Base-by-base conservation (phyloP, 345 rosid species). In the Populus tremula region DNA sequence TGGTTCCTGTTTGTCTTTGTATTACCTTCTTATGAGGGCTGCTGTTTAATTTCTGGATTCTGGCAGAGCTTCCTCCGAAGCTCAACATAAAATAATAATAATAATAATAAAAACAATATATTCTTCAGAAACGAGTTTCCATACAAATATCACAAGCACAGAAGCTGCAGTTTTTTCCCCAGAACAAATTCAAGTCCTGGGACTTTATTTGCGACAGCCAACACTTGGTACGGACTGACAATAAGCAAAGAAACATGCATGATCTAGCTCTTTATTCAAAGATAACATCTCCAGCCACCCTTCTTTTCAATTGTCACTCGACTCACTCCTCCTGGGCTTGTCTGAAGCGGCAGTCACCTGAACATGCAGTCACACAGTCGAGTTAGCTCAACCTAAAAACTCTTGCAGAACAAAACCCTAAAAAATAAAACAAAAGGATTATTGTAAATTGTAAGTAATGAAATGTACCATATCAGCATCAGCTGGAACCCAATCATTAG, bases 281-380 rank as follows among this genome's bases (percentile, higher is more conserved):
- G 63, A 67, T 9, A 43, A 66, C 21, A 31, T 31, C 18, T 33
- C 18, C 12, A 7, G 6, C 20, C 2, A 29, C 6, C 67, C 49
- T 41, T 64, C 53, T 23, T 18, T 21, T 87, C 85, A 87, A n/a
- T 73, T 83, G 20, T 89, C 92, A 69, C n/a, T n/a, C n/a, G n/a
- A n/a, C n/a, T n/a, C n/a, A n/a, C 89, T 91, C 83, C 96, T 85
- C n/a, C 45, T 82, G 39, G 93, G 96, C 75, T 89, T 91, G 84
- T 86, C 90, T 1, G 96, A 89, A 76, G 79, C 75, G 33, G 54
- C 36, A 63, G 71, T 61, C 16, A 33, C 86, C 93, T 88, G 87
- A 65, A 78, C 64, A 67, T 54, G 73, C 69, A 71, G 69, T 23
- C 27, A n/a, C 12, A 5, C 33, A 17, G 71, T 4, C 56, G 56